Evolutionary conservation across 129 eudicot genomes (phyloP), one percentile per base, ranked within the genome.

Genomic region (Oenanthe sinensis): DNA sequence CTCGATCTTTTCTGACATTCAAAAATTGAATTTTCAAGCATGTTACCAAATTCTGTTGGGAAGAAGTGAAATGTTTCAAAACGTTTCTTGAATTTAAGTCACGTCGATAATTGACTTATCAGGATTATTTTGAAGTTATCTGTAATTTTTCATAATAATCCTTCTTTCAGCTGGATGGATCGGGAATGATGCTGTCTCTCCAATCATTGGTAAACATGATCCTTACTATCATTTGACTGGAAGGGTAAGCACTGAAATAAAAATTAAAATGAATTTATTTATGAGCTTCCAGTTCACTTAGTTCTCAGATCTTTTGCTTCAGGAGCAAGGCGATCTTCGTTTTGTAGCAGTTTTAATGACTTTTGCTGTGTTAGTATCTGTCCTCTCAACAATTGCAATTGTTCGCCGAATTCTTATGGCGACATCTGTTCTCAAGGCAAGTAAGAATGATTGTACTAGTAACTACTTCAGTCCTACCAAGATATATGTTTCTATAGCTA

Each of bases 391-490:
- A 49, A 80, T 95, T 75, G 98, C 97, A 20, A 87, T 95, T 55
- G 89, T 90, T 77, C 87, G 98, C 16, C 92, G 98, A 80, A 95
- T 95, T 81, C 93, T 95, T 69, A 91, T 95, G 99, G 97, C 96
- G 74, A 90, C 97, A 74, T 91, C 99, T 16, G 99, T 92, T 68
- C 96, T 91, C 73, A 95, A 91, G 99, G 97, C 83, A 83, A 88
- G 86, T 83, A 74, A 24, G 20, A 72, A 71, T 40, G 6, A 71
- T 20, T 20, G 16, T 20, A 11, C 58, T 45, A 74, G 3, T 46
- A 74, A 74, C 33, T 74, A 46, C 33, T 74, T 74, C 42, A 46
- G 10, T 74, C 49, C 19, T 44, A 43, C 30, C 60, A 74, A 14
- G n/a, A 74, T 42, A 4, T 17, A 40, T 39, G 45, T 71, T 39